phyloP scores from a whole-genome alignment of 2,329 filamentous ascomycete species.

The Penicillium sp. region DNA sequence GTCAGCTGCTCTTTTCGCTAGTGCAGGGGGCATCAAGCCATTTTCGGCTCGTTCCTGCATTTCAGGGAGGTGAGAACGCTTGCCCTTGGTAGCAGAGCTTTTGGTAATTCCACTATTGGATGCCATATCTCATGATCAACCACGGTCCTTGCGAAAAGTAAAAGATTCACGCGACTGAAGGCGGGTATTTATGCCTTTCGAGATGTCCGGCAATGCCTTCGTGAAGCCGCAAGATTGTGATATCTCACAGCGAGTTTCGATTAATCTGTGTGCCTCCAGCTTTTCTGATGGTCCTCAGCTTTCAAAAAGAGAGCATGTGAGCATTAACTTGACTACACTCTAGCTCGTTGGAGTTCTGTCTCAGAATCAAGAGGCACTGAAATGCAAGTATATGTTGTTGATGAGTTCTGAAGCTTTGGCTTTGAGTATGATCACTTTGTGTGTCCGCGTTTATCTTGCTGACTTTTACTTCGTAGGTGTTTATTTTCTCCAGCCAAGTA shows the following conservation, averaged over 20 bases:
- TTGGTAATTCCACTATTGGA: neutral
- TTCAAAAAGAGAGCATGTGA: neutral
- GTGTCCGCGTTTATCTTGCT: neutral
- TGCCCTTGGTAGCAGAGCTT: neutral
- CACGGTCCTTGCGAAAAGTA: neutral
- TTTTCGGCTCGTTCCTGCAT: neutral
- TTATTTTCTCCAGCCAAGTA: neutral
- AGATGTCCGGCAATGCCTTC: neutral
- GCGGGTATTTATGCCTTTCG: slow-evolving; percentile 2
- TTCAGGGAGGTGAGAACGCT: neutral
- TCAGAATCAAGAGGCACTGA: neutral
- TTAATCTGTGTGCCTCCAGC: neutral
- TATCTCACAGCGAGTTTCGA: neutral
- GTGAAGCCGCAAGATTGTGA: neutral
- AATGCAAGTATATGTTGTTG: neutral
- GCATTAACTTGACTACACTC: neutral
- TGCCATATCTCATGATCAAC: neutral
- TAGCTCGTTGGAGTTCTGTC: neutral
- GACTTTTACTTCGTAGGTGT: neutral
- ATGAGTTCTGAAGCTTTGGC: neutral
- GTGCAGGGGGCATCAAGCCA: neutral
- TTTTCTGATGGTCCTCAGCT: neutral
- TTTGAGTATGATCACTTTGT: neutral
- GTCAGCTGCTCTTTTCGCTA: neutral
- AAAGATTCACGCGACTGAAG: neutral